A percentile compares a stretch with the other conserved stretches of the same genome.
Evolutionary conservation across 2,329 filamentous ascomycete species (phyloP).

Genomic region (Pseudogymnoascus sp.): DNA sequence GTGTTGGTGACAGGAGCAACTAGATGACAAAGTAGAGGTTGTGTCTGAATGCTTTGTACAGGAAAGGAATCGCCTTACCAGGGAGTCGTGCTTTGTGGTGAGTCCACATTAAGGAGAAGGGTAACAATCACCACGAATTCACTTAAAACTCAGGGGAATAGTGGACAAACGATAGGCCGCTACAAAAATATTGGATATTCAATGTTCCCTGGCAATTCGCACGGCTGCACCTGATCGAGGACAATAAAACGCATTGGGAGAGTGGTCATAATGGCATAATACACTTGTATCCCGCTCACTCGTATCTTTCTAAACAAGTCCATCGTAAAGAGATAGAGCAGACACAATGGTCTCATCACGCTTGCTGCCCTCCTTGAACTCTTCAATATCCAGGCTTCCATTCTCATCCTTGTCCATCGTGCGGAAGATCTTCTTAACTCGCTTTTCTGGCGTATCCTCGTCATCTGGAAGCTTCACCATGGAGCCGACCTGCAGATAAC

Average conservation of each 20-base stretch:
- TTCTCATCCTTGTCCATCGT: constrained; percentile 99
- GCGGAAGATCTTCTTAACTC: constrained; percentile 93
- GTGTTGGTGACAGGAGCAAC: background rate
- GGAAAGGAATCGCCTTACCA: background rate
- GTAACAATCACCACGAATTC: background rate
- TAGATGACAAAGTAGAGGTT: background rate
- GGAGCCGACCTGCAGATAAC: constrained; percentile 66
- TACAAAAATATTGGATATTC: constrained; percentile 7
- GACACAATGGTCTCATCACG: constrained; percentile 98
- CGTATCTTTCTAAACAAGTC: constrained; percentile 60
- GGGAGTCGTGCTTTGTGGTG: background rate
- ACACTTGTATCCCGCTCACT: constrained; percentile 4
- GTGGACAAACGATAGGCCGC: background rate
- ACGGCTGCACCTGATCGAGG: background rate
- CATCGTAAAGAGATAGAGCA: constrained; percentile 90
- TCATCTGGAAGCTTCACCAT: constrained; percentile 99
- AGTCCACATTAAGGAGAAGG: background rate
- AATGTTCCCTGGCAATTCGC: background rate
- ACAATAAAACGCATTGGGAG: constrained; percentile 1
- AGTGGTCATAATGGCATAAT: constrained; percentile 11
- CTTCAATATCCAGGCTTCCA: constrained; percentile 89
- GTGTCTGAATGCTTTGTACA: background rate
- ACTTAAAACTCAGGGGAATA: background rate
- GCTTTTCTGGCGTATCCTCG: constrained; percentile 97
- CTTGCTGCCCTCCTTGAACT: constrained; percentile 99